Evolutionary conservation across 208 protist genomes (phyloP).

Genomic region (Strigomonas culicis): DNA sequence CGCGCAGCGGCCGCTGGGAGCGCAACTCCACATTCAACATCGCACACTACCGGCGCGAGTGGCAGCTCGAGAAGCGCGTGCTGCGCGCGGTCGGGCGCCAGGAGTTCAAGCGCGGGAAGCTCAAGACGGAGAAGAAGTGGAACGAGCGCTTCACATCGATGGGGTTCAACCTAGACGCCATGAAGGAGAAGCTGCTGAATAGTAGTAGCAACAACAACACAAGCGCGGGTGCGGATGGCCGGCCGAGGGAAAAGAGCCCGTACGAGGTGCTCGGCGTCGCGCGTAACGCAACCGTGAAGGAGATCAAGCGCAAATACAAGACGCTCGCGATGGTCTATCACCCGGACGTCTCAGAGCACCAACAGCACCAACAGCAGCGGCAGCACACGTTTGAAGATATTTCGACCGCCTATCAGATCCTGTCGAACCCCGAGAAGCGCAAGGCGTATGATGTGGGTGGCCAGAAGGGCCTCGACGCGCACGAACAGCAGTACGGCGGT

Average conservation of each 20-base stretch:
- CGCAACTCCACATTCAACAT: slow-evolving; percentile 43
- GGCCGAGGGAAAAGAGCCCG: slow-evolving; percentile 30
- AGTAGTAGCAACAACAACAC: slow-evolving; percentile 12
- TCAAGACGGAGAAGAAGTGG: slow-evolving; percentile 60
- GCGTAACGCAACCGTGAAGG: slow-evolving; percentile 46
- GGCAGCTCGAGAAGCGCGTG: slow-evolving; percentile 62
- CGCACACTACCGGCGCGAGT: slow-evolving; percentile 34
- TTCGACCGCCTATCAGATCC: slow-evolving; percentile 72
- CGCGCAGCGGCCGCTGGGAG: slow-evolving; percentile 66
- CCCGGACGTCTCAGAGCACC: slow-evolving; percentile 51
- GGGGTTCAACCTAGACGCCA: slow-evolving; percentile 71
- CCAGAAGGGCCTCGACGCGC: slow-evolving; percentile 44
- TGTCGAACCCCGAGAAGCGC: slow-evolving; percentile 86
- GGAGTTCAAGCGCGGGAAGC: slow-evolving; percentile 70
- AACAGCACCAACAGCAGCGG: slow-evolving; percentile 30
- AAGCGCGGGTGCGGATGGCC: slow-evolving; percentile 2
- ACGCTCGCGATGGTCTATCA: slow-evolving; percentile 86
- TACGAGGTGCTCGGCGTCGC: slow-evolving; percentile 74
- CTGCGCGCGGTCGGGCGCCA: slow-evolving; percentile 68
- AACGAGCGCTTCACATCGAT: slow-evolving; percentile 48
- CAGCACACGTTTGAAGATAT: slow-evolving; percentile 71
- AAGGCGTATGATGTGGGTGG: slow-evolving; percentile 74
- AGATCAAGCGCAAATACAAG: slow-evolving; percentile 85
- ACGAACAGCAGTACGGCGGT: slow-evolving; percentile 71
- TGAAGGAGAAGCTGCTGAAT: slow-evolving; percentile 17